phyloP scores from a whole-genome alignment of 1,284 basidiomycete species.

The Rhodotorula sp. region DNA sequence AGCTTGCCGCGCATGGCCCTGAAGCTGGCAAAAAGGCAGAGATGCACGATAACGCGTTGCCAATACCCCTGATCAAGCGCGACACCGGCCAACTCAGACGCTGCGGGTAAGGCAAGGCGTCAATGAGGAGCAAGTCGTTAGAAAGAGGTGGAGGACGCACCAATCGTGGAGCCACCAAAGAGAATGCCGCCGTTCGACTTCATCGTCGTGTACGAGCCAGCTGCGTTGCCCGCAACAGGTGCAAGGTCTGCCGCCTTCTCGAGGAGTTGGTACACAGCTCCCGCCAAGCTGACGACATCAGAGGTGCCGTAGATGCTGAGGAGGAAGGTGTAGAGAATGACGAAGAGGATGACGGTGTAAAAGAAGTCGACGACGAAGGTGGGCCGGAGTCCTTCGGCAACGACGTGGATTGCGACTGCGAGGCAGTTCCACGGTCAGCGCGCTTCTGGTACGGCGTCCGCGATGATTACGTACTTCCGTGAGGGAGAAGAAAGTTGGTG shows the following conservation, averaged over 20 bases:
- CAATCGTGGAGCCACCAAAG: conserved; percentile 58
- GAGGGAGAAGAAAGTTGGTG: conserved; percentile 71
- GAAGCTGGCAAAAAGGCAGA: conserved; percentile 58
- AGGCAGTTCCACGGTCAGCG: neutral
- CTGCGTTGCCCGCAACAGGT: conserved; percentile 56
- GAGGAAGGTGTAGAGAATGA: conserved; percentile 67
- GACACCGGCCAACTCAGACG: conserved; percentile 17
- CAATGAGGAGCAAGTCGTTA: neutral
- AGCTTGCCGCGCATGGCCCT: conserved; percentile 46
- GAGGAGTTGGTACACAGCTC: conserved; percentile 45
- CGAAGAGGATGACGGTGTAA: conserved; percentile 62
- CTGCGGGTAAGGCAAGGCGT: neutral
- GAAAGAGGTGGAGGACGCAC: neutral
- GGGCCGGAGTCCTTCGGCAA: conserved; percentile 45
- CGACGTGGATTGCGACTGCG: neutral
- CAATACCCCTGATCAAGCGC: conserved; percentile 28
- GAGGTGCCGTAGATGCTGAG: conserved; percentile 68
- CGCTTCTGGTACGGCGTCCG: neutral
- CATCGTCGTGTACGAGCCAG: conserved; percentile 67
- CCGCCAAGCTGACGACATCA: conserved; percentile 57
- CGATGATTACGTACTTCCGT: conserved; percentile 51
- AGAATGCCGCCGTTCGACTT: conserved; percentile 53
- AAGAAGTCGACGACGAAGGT: conserved; percentile 60
- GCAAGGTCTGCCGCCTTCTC: conserved; percentile 53
- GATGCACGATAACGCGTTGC: neutral